Evolutionary conservation across 2,329 filamentous ascomycete genomes (phyloP).

Genomic region (Sordariomycetes sp.): DNA sequence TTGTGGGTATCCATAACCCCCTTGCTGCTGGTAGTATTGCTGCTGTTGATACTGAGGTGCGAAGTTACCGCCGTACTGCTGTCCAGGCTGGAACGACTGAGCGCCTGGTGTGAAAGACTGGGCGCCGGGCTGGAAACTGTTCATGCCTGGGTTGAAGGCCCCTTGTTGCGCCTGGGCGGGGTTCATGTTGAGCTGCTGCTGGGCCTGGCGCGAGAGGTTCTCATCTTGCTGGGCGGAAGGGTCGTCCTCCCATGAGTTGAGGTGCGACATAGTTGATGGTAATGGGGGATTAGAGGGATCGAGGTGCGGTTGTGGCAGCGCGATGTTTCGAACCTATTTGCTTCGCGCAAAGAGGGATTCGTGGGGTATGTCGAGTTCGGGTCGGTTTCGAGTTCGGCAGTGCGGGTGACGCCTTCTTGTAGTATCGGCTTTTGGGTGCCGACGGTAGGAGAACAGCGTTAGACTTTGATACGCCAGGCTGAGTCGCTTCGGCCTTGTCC

Average conservation of each 20-base stretch:
- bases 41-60: conserved; percentile 46
- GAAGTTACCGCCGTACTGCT: conserved; percentile 46
- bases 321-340: not conserved
- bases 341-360: not conserved
- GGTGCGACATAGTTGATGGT: conserved; percentile 62
- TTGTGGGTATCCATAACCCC: conserved; percentile 52
- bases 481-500: not conserved
- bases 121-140: conserved; percentile 66
- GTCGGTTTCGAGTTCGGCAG: too few relatives aligned
- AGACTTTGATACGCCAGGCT: not conserved
- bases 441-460: not conserved
- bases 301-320: too few relatives aligned
- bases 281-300: not conserved
- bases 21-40: conserved; percentile 38
- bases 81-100: conserved; percentile 64
- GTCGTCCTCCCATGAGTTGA: conserved; percentile 93
- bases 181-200: conserved; percentile 68
- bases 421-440: not conserved
- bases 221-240: conserved; percentile 71
- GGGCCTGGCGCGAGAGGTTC: conserved; percentile 66
- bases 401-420: too few relatives aligned
- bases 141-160: conserved; percentile 46
- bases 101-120: conserved; percentile 53
- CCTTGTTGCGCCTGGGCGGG: conserved; percentile 34
- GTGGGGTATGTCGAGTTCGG: not conserved